Conservation (phyloP, 768 basidiomycete genomes). For the Auricularia auricula-judae region DNA sequence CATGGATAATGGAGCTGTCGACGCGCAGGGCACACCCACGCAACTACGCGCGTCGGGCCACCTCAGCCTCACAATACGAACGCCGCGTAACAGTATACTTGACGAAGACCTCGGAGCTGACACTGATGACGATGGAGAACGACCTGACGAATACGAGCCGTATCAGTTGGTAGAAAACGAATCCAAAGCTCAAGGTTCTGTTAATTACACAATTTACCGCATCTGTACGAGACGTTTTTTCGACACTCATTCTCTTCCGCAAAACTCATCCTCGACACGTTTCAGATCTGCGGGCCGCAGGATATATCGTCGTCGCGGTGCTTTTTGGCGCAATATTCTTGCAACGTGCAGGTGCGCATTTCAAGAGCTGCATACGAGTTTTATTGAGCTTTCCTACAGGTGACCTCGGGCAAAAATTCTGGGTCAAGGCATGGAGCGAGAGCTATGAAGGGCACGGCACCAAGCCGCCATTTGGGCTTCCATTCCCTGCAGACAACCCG, state of each 20-base stretch:
- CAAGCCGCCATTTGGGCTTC: background rate
- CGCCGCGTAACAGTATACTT: background rate
- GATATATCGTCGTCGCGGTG: too few species aligned
- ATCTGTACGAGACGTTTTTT: background rate
- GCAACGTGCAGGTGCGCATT: background rate
- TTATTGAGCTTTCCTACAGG: background rate
- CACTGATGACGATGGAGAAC: background rate
- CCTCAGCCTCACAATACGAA: background rate
- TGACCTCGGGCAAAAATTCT: background rate
- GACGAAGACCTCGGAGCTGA: background rate
- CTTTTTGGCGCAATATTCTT: background rate
- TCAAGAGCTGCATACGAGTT: background rate
- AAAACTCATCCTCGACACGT: too few species aligned
- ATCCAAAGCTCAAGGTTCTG: background rate
- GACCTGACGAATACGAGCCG: background rate
- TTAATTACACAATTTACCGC: background rate
- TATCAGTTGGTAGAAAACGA: background rate
- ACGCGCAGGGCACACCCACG: conserved; percentile 34
- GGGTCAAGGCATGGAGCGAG: background rate
- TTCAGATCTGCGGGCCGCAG: background rate
- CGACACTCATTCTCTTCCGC: too few species aligned
- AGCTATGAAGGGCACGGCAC: background rate
- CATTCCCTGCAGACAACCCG: background rate
- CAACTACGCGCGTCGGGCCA: conserved; percentile 21
- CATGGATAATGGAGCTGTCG: conserved; percentile 36